Base-by-base conservation (phyloP, 805 yeast genomes). In the Cyberlindnera bimundalis region DNA sequence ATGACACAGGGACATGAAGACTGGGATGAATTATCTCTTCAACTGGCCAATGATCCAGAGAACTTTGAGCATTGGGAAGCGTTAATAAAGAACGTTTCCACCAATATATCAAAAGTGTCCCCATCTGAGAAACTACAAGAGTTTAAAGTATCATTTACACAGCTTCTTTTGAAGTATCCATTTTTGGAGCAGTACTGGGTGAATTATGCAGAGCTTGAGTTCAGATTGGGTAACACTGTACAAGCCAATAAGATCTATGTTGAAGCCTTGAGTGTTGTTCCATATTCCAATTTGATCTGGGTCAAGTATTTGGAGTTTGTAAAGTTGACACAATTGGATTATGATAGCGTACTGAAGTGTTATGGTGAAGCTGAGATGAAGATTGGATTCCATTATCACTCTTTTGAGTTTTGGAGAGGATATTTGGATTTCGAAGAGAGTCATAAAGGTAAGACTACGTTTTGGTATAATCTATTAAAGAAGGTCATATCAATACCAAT, bases 181-280 rank as follows among this genome's bases (percentile, higher is more conserved):
- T 55, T 62, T 5, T 57, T 72, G 23, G 76, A 71, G 46, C 74
- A 73, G 33, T 76, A 76, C 50, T 80, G 85, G 85, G 59, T 75
- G n/a, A 64, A 70, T 28, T 77, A 62, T 53, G 81, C 83, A 0
- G 52, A 59, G 4, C 62, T 71, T 67, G 72, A 70, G 47, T 73
- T 67, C 47, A 60, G 58, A 24, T 53, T 75, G 23, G 79, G 78
- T 1, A 52, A 65, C 35, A 65, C 75, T 1, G 60, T 58, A 0
- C 41, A 45, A 3, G 68, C 77, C 2, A 56, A 57, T 2, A 45
- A 42, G 2, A 56, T 76, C 2, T 78, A 63, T 47, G 45, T 60
- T 23, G 47, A 61, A n/a, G 70, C 72, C 1, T 53, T 81, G 25
- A 43, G 47, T 3, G 48, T 61, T 15, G 43, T 75, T 13, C 70